Evolutionary conservation across 495 filamentous ascomycete genomes (phyloP).

Genomic region (Pyrenula massariospora): DNA sequence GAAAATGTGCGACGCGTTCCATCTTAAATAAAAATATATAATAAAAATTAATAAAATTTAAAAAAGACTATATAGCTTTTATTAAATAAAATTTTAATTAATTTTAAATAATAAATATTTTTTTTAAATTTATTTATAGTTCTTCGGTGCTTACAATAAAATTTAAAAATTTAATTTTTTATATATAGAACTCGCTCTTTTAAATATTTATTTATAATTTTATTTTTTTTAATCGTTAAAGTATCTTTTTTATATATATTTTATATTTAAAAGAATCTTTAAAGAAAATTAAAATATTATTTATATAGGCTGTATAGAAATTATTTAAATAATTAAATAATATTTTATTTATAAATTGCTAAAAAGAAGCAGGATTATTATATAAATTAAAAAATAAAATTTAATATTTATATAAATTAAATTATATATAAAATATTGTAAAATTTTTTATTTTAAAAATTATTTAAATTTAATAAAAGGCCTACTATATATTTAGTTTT

Average conservation of each 20-base stretch:
- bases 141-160: background rate
- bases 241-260: background rate
- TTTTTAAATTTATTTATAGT: background rate
- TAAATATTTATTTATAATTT: constrained; percentile 5
- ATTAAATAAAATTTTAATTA: background rate
- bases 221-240: constrained; percentile 8
- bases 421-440: constrained; percentile 5
- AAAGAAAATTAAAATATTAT: background rate
- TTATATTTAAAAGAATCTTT: constrained; percentile 1
- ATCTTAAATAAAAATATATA: background rate
- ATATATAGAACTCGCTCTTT: constrained; percentile 2
- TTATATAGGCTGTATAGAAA: constrained; percentile 3
- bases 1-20: background rate
- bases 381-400: constrained; percentile 4
- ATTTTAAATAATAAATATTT: constrained; percentile 1
- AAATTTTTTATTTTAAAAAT: background rate
- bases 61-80: background rate
- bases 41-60: background rate
- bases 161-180: constrained; percentile 2
- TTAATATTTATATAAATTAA: constrained; percentile 2
- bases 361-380: background rate
- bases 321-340: background rate
- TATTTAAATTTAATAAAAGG: constrained; percentile 5
- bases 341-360: background rate
- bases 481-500: constrained; percentile 7